Conservation (phyloP, 306 rosid genomes). For the Spatholobus suberectus region DNA sequence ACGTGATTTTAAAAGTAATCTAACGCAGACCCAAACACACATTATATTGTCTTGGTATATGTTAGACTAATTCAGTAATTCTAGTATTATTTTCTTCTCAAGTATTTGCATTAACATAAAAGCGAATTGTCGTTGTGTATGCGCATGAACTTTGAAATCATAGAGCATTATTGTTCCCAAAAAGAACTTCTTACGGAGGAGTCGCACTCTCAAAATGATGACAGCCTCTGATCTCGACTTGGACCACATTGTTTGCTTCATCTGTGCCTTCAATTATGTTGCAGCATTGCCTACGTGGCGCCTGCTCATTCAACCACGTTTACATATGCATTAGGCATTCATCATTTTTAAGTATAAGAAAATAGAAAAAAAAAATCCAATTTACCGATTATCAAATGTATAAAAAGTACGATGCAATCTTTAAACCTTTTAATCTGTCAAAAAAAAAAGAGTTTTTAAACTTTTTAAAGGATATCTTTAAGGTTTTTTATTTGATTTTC, state of each 20-base stretch:
- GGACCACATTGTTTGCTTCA: neutral
- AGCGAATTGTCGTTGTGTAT: neutral
- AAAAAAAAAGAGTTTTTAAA: too few relatives aligned
- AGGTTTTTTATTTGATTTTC: too few relatives aligned
- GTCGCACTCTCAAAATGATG: slow-evolving; percentile 59
- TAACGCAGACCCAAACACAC: too few relatives aligned
- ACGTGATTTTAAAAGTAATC: too few relatives aligned
- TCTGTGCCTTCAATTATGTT: slow-evolving; percentile 42
- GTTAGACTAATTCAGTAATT: too few relatives aligned
- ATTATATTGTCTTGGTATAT: too few relatives aligned
- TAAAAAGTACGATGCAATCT: too few relatives aligned
- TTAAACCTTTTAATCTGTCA: too few relatives aligned
- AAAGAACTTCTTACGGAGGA: slow-evolving; percentile 38
- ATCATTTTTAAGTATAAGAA: neutral
- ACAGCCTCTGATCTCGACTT: slow-evolving; percentile 59
- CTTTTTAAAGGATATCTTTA: too few relatives aligned
- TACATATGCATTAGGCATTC: neutral
- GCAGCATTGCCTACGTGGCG: slow-evolving; percentile 86
- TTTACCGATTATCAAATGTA: too few relatives aligned
- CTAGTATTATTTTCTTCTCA: too few relatives aligned
- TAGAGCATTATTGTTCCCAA: too few relatives aligned
- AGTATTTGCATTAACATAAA: neutral
- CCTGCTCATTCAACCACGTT: slow-evolving; percentile 48
- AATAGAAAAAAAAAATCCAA: neutral
- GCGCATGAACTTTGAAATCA: neutral